Percentiles rank a stretch among this genome's conserved stretches.
Conservation (phyloP, 2,329 filamentous ascomycete genomes). For the Endocalyx cinctus region DNA sequence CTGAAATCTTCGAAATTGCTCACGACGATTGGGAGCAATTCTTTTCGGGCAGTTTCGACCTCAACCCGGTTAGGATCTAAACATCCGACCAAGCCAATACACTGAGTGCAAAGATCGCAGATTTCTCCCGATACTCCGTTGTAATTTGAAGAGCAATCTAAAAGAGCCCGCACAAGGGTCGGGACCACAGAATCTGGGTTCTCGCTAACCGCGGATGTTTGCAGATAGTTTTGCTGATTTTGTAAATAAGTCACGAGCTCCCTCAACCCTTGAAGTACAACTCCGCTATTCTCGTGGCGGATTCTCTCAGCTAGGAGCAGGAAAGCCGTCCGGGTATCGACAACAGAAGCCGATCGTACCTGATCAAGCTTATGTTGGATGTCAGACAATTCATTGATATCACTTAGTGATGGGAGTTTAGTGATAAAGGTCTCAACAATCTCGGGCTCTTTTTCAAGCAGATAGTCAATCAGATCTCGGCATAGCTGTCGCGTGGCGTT, state of each 20-base stretch:
- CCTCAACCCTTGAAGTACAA: constrained; percentile 74
- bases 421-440: constrained; percentile 64
- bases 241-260: constrained; percentile 74
- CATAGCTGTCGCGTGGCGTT: constrained; percentile 55
- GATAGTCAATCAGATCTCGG: constrained; percentile 56
- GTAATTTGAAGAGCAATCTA: constrained; percentile 83
- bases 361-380: constrained; percentile 62
- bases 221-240: constrained; percentile 70
- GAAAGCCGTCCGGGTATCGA: constrained; percentile 63
- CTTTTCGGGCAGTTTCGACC: constrained; percentile 66
- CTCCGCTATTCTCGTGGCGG: constrained; percentile 76
- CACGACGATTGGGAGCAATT: constrained; percentile 77
- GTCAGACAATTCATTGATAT: constrained; percentile 64
- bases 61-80: constrained; percentile 89
- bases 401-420: constrained; percentile 72
- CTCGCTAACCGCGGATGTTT: constrained; percentile 75
- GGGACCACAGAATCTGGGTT: constrained; percentile 74
- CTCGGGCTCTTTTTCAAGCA: constrained; percentile 59
- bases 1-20: constrained; percentile 76
- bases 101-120: constrained; percentile 69
- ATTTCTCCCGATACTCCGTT: constrained; percentile 64
- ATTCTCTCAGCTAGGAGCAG: constrained; percentile 70
- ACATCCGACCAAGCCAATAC: constrained; percentile 84
- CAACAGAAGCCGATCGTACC: constrained; percentile 56
- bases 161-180: constrained; percentile 67